Base-by-base conservation (phyloP, 2,329 filamentous ascomycete species). In the Trichocomaceae sp. region DNA sequence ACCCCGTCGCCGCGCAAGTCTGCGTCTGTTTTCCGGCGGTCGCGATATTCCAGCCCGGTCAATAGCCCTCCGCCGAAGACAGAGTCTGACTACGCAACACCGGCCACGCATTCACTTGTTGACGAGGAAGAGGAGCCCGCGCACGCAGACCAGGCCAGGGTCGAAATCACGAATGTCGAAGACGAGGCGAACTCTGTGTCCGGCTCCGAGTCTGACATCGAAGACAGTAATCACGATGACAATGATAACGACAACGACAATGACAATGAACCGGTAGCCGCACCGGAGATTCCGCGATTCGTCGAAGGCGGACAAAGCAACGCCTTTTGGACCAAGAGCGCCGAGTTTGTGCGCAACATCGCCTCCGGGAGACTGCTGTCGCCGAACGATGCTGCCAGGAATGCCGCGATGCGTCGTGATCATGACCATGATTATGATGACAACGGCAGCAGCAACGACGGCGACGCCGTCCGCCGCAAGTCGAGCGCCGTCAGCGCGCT, bases 401-500 rank as follows among this genome's bases (percentile, higher is more conserved):
- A 7, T 7, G 23, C 23, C 23, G 22, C 39, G 2, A 22, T 22
- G 39, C 39, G 19, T 12, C 39, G 22, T 35, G 13, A 31, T 23
- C 44, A 29, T 17, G 44, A 15, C 15, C 9, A 31, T 54, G 58
- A 12, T 54, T 17, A 42, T 9, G 19, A 22, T 2, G 19, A n/a
- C 19, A 22, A 9, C 17, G 22, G 9, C 9, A 42, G 39, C 19
- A 42, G 19, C 17, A 42, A 17, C 9, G 22, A 60, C 2, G 56
- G 64, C 2, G 17, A 52, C 15, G 46, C 37, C 8, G 39, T 48
- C 37, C 64, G 66, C 19, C 70, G 71, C 41, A 70, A 70, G 26
- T 61, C 67, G 5, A 83, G 78, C 15, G 66, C 71, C 8, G 72
- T 76, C 2, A 86, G 83, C 61, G 73, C 73, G 44, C 66, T 86